These are phyloP conservation scores for Pharus latifolius DNA, from an alignment of 176 grass and related monocot species.

Conservation along the genomic window DNA sequence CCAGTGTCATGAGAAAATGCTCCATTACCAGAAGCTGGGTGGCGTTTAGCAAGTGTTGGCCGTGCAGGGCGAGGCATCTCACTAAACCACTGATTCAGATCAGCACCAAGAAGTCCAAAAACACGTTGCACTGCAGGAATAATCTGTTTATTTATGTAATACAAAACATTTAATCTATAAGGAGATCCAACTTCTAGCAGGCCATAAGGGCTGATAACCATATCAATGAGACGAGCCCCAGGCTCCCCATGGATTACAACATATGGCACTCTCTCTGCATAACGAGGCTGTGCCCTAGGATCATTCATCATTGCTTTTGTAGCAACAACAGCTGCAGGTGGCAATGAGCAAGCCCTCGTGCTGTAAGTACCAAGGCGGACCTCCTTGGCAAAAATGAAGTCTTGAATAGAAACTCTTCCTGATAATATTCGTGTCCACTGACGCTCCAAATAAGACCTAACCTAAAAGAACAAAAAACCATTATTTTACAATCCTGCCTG, in stretches of 20 bases:
- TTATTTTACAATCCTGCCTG: neutral
- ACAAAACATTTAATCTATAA: conserved; percentile 72
- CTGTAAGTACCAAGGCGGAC: conserved; percentile 82
- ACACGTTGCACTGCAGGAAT: conserved; percentile 85
- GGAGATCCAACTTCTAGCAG: conserved; percentile 59
- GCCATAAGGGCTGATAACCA: conserved; percentile 78
- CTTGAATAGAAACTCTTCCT: conserved; percentile 66
- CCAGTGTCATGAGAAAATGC: conserved; percentile 20
- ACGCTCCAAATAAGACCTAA: conserved; percentile 71
- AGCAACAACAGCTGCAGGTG: conserved; percentile 89
- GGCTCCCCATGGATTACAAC: conserved; percentile 90
- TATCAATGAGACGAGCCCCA: conserved; percentile 75
- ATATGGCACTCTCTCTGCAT: conserved; percentile 80
- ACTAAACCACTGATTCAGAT: conserved; percentile 71
- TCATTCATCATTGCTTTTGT: conserved; percentile 65
- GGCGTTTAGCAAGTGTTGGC: conserved; percentile 25
- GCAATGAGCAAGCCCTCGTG: conserved; percentile 48
- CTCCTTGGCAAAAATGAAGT: conserved; percentile 93
- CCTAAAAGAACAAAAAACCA: conserved; percentile 35
- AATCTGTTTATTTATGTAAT: conserved; percentile 94
- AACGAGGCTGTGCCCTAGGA: conserved; percentile 69
- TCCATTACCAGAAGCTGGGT: conserved; percentile 12
- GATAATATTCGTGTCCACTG: conserved; percentile 86
- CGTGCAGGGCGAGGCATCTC: conserved; percentile 56
- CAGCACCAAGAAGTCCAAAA: conserved; percentile 68